Conservation (phyloP, 257 asterid genomes). For the Nicotiana noctiflora region DNA sequence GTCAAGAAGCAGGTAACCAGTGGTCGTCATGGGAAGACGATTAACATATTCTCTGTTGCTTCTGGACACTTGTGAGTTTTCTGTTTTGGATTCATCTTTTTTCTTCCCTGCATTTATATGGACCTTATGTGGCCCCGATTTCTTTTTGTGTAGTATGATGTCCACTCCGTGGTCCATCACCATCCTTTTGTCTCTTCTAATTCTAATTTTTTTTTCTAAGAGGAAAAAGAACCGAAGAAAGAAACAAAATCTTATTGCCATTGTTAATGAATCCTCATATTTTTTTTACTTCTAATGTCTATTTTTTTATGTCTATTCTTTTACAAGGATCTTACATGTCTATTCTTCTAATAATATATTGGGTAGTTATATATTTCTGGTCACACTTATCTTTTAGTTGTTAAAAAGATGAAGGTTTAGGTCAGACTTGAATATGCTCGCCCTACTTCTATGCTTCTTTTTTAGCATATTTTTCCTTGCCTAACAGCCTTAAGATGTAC, state of each 20-base stretch:
- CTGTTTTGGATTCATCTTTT: conserved; percentile 2
- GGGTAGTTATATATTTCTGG: background rate
- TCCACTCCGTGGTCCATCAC: background rate
- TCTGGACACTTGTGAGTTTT: conserved; percentile 94
- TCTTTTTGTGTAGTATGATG: background rate
- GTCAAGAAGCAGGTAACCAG: conserved; percentile 50
- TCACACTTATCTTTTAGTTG: background rate
- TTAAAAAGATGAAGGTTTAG: background rate
- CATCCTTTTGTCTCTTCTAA: background rate
- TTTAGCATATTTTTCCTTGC: background rate
- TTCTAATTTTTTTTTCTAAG: background rate
- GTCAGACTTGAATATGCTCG: background rate
- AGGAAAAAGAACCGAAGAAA: background rate
- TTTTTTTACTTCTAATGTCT: background rate
- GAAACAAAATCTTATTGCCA: background rate
- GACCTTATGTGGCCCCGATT: background rate
- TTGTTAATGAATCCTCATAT: background rate
- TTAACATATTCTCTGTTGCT: conserved; percentile 94
- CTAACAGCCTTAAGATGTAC: conserved; percentile 15
- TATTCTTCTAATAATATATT: background rate
- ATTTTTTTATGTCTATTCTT: background rate
- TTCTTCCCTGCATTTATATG: background rate
- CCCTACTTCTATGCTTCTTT: background rate
- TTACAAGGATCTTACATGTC: background rate
- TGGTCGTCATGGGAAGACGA: conserved; percentile 69